These are phyloP conservation scores for Ceriops zippeliana DNA, from an alignment of 345 rosid genomes.

Conservation along the genomic window DNA sequence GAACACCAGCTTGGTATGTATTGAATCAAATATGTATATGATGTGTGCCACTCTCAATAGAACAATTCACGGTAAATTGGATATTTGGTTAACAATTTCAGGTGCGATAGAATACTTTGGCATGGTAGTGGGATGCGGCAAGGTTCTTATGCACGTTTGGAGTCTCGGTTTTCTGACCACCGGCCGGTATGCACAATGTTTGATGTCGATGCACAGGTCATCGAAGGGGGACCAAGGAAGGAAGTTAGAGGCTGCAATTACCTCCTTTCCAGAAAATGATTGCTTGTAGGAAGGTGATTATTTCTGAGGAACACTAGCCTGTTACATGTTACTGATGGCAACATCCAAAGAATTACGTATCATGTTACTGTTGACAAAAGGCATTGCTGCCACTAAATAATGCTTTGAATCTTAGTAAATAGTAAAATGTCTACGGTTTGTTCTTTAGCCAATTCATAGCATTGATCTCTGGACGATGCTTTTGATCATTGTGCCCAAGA, in stretches of 20 bases:
- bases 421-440: neutral
- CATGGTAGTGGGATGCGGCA: slow-evolving; percentile 67
- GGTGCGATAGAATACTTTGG: slow-evolving; percentile 97
- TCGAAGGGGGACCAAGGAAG: slow-evolving; percentile 34
- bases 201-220: slow-evolving; percentile 47
- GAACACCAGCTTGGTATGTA: slow-evolving; percentile 94
- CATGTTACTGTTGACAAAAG: too few relatives aligned
- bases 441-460: neutral
- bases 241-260: slow-evolving; percentile 26
- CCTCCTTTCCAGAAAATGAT: slow-evolving; percentile 21
- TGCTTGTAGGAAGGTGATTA: neutral
- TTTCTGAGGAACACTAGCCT: too few relatives aligned
- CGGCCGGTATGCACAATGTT: slow-evolving; percentile 74
- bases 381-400: too few relatives aligned
- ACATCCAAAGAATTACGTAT: too few relatives aligned
- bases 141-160: slow-evolving; percentile 53
- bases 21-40: neutral
- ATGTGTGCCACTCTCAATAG: neutral
- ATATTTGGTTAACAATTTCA: slow-evolving; percentile 17
- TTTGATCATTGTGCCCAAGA: too few relatives aligned
- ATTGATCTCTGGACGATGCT: too few relatives aligned
- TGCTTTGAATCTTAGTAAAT: too few relatives aligned
- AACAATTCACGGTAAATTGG: neutral
- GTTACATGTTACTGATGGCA: too few relatives aligned
- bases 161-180: slow-evolving; percentile 83